These are phyloP conservation scores for Fusarium aywerte DNA, from an alignment of 2,329 filamentous ascomycete species.

Conservation along the genomic window DNA sequence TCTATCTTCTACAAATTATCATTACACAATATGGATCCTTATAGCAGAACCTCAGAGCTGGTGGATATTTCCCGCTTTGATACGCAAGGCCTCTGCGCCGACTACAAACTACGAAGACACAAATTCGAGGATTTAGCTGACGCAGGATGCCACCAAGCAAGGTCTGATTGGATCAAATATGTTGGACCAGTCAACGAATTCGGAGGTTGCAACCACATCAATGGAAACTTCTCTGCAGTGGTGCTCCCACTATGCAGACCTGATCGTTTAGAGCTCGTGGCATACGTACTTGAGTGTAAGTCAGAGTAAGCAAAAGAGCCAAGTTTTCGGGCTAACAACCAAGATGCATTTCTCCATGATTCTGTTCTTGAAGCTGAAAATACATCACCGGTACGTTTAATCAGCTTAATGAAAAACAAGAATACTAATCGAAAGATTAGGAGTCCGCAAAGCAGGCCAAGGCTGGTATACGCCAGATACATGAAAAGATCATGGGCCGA, in stretches of 20 bases:
- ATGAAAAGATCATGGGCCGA: not conserved
- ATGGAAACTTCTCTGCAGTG: not conserved
- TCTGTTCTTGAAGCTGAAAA: not conserved
- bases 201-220: not conserved
- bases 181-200: not conserved
- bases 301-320: rapidly evolving
- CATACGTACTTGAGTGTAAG: not conserved
- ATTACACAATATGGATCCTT: not conserved
- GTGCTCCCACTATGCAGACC: not conserved
- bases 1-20: rapidly evolving
- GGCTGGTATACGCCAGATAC: not conserved
- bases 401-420: rapidly evolving
- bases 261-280: not conserved
- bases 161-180: not conserved
- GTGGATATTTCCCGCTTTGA: not conserved
- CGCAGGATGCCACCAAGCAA: not conserved
- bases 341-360: not conserved
- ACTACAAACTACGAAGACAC: not conserved
- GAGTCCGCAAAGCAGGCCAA: not conserved
- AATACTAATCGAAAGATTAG: not conserved
- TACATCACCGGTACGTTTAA: not conserved
- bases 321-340: not conserved
- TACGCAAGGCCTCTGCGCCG: not conserved
- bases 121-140: not conserved
- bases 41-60: not conserved